These are phyloP conservation scores for Penicillium vulpinum DNA, from an alignment of 2,329 filamentous ascomycete genomes.

Conservation along the genomic window DNA sequence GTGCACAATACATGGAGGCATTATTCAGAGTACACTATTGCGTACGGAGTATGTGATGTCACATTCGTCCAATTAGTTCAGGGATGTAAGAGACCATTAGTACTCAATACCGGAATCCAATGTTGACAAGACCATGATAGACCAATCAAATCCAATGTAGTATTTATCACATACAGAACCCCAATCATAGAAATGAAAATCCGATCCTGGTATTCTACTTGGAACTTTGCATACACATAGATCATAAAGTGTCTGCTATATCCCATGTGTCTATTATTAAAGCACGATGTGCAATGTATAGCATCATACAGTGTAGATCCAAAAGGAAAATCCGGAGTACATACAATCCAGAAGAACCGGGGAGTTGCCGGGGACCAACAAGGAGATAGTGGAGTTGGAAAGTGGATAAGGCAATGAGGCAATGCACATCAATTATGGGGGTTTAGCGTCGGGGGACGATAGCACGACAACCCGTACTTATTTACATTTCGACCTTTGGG, in stretches of 20 bases:
- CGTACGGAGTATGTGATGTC: neutral
- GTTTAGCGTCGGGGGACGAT: neutral
- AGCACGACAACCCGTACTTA: neutral
- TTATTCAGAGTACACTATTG: too few relatives aligned
- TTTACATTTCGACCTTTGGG: neutral
- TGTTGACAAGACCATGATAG: neutral
- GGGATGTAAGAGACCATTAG: neutral
- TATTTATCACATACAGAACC: too few relatives aligned
- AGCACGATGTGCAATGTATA: neutral
- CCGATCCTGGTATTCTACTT: neutral
- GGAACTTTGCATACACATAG: too few relatives aligned
- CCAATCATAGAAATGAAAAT: neutral
- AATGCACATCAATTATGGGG: constrained; percentile 5
- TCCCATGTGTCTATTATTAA: neutral
- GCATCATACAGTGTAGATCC: constrained; percentile 1
- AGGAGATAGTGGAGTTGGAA: neutral
- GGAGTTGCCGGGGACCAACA: constrained; percentile 6
- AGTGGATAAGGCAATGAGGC: neutral
- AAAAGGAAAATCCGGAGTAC: constrained; percentile 3
- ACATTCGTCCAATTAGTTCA: too few relatives aligned
- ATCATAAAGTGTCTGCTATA: neutral
- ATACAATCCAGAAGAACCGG: constrained; percentile 1
- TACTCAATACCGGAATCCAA: neutral
- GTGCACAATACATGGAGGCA: too few relatives aligned
- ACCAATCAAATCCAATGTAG: neutral